These are phyloP conservation scores for Micractinium conductrix DNA, from an alignment of 139 green algal species.

Conservation along the genomic window DNA sequence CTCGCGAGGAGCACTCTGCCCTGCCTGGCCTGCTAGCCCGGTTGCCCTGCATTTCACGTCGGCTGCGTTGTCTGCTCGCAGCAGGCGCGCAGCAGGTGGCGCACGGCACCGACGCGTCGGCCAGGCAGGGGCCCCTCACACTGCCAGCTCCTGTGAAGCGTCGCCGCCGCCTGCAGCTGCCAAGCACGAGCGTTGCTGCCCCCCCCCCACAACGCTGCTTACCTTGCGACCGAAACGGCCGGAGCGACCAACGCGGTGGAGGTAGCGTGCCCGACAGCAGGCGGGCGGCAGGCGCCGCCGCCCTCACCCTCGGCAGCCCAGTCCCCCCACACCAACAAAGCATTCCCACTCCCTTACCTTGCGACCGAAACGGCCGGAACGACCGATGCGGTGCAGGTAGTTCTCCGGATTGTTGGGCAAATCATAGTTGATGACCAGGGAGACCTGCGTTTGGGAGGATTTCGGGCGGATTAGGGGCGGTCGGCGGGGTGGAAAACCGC, in stretches of 20 bases:
- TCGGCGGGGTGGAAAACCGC: no score
- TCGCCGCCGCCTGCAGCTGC: no score
- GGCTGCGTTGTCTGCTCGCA: no score
- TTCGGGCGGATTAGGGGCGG: not conserved
- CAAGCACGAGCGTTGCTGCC: not conserved
- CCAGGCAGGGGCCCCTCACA: no score
- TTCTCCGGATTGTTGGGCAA: constrained; percentile 99
- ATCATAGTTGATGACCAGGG: constrained; percentile 99
- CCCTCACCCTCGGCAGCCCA: not conserved
- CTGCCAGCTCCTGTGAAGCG: no score
- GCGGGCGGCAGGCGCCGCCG: not conserved
- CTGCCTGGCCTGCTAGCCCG: no score
- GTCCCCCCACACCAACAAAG: not conserved
- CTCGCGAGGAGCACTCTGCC: no score
- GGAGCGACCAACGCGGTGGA: constrained; percentile 98
- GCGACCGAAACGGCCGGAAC: constrained; percentile 91
- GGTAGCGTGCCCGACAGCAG: constrained; percentile 84
- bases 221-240: constrained; percentile 96
- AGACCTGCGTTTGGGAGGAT: constrained; percentile 73
- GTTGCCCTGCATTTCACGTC: no score
- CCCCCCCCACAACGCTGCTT: not conserved
- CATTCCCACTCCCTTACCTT: constrained; percentile 70
- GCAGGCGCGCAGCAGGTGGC: not conserved
- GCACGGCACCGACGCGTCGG: not conserved
- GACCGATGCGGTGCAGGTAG: constrained; percentile 99